phyloP scores from a whole-genome alignment of 2,329 filamentous ascomycete species.

The Aspergillus niger region DNA sequence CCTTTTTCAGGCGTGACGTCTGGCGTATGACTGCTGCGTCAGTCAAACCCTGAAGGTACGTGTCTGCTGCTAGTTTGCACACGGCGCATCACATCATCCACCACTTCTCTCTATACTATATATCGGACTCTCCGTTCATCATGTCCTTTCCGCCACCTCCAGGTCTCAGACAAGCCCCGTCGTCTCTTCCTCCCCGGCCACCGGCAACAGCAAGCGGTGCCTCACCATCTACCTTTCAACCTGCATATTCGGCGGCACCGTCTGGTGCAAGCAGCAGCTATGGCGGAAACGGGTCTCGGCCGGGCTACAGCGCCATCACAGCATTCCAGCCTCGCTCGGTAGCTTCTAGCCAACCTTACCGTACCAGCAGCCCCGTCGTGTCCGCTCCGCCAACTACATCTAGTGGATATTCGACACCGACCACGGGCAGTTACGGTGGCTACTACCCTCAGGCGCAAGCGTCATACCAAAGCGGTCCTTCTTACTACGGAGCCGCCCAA shows the following conservation, averaged over 20 bases:
- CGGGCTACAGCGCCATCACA: conserved; percentile 51
- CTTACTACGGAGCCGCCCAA: conserved; percentile 50
- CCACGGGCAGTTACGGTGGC: conserved; percentile 43
- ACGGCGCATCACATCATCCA: conserved; percentile 33
- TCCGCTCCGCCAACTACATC: conserved; percentile 39
- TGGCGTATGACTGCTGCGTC: conserved; percentile 38
- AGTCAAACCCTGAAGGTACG: conserved; percentile 47
- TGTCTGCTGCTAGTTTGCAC: conserved; percentile 37
- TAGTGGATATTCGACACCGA: conserved; percentile 40
- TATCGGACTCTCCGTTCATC: conserved; percentile 51
- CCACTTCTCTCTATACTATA: conserved; percentile 25
- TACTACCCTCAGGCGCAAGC: conserved; percentile 45
- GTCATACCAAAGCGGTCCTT: conserved; percentile 34
- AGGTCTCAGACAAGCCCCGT: conserved; percentile 61
- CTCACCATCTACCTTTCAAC: conserved; percentile 47
- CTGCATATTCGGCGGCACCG: conserved; percentile 54
- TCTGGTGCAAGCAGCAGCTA: conserved; percentile 31
- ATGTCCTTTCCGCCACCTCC: conserved; percentile 88
- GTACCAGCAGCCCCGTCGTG: conserved; percentile 40
- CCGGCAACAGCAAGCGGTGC: conserved; percentile 58
- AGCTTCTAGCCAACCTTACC: conserved; percentile 47
- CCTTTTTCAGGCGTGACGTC: conserved; percentile 37
- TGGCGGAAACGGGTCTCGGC: conserved; percentile 35
- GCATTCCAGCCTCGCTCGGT: conserved; percentile 64
- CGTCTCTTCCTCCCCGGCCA: conserved; percentile 75